phyloP scores from a whole-genome alignment of 345 rosid species.

The Passiflora organensis region DNA sequence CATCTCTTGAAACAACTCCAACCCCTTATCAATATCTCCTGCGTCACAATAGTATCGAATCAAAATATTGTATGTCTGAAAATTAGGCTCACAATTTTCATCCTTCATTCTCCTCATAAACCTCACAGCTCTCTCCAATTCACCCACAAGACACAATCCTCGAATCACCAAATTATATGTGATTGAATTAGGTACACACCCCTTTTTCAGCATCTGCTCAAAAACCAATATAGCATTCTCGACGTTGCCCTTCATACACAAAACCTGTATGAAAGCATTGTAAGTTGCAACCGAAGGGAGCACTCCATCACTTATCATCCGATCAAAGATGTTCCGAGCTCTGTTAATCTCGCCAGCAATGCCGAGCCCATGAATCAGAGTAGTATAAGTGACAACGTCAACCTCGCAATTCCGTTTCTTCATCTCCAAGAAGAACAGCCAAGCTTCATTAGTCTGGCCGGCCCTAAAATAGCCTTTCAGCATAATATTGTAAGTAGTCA shows the following conservation, averaged over 20 bases:
- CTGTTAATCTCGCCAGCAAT: conserved; percentile 60
- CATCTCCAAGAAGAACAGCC: conserved; percentile 86
- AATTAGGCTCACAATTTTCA: conserved; percentile 63
- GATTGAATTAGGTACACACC: conserved; percentile 56
- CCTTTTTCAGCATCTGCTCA: conserved; percentile 75
- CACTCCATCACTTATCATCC: conserved; percentile 64
- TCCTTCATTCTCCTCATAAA: conserved; percentile 60
- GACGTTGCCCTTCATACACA: conserved; percentile 84
- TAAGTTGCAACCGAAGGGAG: conserved; percentile 84
- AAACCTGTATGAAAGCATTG: conserved; percentile 79
- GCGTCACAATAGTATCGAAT: conserved; percentile 62
- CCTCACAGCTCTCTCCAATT: conserved; percentile 53
- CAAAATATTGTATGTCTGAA: conserved; percentile 71
- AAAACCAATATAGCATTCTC: conserved; percentile 65
- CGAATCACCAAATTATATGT: conserved; percentile 73
- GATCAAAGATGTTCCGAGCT: conserved; percentile 57
- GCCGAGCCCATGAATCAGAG: conserved; percentile 78
- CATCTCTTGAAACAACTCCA: conserved; percentile 69
- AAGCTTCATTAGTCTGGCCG: conserved; percentile 71
- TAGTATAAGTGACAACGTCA: conserved; percentile 77
- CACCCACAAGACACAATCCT: conserved; percentile 73
- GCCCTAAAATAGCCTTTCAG: conserved; percentile 78
- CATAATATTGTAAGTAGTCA: conserved; percentile 64
- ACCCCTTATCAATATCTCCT: conserved; percentile 63
- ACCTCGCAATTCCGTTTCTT: conserved; percentile 66